phyloP scores from a whole-genome alignment of 2,329 filamentous ascomycete species.

The Colletotrichum gloeosporioides region DNA sequence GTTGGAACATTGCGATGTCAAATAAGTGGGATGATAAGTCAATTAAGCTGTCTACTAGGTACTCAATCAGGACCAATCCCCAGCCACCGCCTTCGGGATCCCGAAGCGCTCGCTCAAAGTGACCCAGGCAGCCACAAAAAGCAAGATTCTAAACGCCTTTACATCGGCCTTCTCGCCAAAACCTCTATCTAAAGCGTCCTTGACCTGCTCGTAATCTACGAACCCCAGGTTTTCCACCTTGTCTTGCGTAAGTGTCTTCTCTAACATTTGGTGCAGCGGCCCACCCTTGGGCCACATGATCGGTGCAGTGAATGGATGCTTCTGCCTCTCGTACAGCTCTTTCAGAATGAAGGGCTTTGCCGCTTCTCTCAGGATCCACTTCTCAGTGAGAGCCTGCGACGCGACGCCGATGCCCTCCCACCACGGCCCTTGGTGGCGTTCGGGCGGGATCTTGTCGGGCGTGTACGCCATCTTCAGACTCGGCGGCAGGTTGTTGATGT shows the following conservation, averaged over 20 bases:
- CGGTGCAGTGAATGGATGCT: conserved; percentile 54
- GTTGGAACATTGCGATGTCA: no score
- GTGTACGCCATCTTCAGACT: conserved; percentile 3
- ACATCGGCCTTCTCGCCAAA: conserved; percentile 40
- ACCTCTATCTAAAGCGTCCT: conserved; percentile 37
- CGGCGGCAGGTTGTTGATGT: conserved; percentile 24
- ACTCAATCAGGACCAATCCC: not conserved
- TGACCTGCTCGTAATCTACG: conserved; percentile 39
- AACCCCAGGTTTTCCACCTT: conserved; percentile 44
- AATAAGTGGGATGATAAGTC: not conserved
- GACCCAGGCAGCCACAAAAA: not conserved
- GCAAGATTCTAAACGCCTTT: not conserved
- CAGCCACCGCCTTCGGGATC: not conserved
- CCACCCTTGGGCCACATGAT: conserved; percentile 43
- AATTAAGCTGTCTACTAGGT: not conserved
- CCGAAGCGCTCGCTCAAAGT: not conserved
- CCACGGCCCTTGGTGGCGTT: not conserved
- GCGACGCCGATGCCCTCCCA: conserved; percentile 1
- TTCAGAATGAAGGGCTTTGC: conserved; percentile 39
- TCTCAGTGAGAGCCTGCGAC: conserved; percentile 40
- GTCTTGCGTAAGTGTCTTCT: conserved; percentile 35
- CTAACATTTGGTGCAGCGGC: conserved; percentile 41
- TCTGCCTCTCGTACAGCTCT: conserved; percentile 54
- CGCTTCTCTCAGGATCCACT: conserved; percentile 55
- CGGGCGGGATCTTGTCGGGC: not conserved